A percentile compares a stretch with the other conserved stretches of the same genome.
Conservation (phyloP, 768 basidiomycete species). For the Exidia glandulosa region DNA sequence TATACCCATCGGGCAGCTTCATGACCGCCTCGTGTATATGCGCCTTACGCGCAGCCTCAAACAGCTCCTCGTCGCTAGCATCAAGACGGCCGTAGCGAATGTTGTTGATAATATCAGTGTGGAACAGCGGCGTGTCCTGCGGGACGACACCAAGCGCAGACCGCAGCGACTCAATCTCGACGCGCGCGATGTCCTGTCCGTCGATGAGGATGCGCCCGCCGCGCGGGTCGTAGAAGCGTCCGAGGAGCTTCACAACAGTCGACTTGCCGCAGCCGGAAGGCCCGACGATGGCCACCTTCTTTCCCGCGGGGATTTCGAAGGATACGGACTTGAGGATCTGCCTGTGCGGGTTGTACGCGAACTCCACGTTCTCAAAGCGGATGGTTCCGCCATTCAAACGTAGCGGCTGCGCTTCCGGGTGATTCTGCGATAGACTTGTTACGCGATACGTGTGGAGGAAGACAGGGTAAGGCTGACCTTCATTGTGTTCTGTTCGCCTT, state of each 20-base stretch:
- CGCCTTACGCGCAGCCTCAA: constrained; percentile 72
- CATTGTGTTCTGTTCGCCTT: constrained; percentile 64
- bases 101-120: constrained; percentile 91
- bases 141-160: constrained; percentile 84
- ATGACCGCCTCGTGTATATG: constrained; percentile 76
- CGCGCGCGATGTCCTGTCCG: constrained; percentile 69
- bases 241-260: constrained; percentile 87
- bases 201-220: constrained; percentile 78
- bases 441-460: background rate
- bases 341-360: constrained; percentile 84
- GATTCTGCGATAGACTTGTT: constrained; percentile 39
- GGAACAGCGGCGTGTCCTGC: constrained; percentile 96
- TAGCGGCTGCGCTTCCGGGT: constrained; percentile 55
- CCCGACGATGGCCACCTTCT: constrained; percentile 94
- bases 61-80: constrained; percentile 84
- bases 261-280: constrained; percentile 97
- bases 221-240: constrained; percentile 84
- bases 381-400: constrained; percentile 73
- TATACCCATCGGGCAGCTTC: constrained; percentile 75
- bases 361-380: constrained; percentile 83
- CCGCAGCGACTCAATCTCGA: constrained; percentile 65
- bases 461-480: constrained; percentile 29
- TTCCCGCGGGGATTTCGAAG: constrained; percentile 89
- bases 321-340: constrained; percentile 83
- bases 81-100: constrained; percentile 83